phyloP scores from a whole-genome alignment of 768 basidiomycete species.

The Suillus fuscotomentosus region DNA sequence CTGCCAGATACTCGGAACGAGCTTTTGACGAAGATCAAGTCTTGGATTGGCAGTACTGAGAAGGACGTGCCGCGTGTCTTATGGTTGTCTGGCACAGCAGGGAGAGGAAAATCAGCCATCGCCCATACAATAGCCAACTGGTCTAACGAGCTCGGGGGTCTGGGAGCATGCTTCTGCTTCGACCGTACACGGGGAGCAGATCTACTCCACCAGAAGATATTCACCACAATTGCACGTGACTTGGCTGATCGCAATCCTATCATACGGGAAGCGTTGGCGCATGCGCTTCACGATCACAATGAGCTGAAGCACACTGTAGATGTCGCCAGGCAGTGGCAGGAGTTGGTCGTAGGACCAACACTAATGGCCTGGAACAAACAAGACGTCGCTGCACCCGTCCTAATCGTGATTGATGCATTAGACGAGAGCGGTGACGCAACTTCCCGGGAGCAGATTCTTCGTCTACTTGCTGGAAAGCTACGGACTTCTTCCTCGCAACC shows the following conservation, averaged over 20 bases:
- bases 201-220: not conserved
- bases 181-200: conserved; percentile 9
- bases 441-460: not conserved
- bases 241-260: not conserved
- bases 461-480: not conserved
- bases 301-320: not conserved
- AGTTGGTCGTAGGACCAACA: not conserved
- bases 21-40: conserved; percentile 13
- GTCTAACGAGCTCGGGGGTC: conserved; percentile 7
- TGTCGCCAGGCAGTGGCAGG: not conserved
- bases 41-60: conserved; percentile 11
- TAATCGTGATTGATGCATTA: not conserved
- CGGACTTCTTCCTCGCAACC: not conserved
- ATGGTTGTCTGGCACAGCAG: conserved; percentile 11
- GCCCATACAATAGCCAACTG: conserved; percentile 15
- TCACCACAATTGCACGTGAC: not conserved
- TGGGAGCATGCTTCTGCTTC: conserved; percentile 7
- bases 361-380: not conserved
- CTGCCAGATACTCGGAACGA: not conserved
- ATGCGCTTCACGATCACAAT: not conserved
- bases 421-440: not conserved
- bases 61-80: conserved; percentile 6
- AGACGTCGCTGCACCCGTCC: not conserved
- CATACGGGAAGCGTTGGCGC: not conserved
- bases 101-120: conserved; percentile 19